Percentiles rank a stretch among this genome's conserved stretches.
phyloP scores from a whole-genome alignment of 2,329 filamentous ascomycete species.

The Colletotrichum higginsianum region DNA sequence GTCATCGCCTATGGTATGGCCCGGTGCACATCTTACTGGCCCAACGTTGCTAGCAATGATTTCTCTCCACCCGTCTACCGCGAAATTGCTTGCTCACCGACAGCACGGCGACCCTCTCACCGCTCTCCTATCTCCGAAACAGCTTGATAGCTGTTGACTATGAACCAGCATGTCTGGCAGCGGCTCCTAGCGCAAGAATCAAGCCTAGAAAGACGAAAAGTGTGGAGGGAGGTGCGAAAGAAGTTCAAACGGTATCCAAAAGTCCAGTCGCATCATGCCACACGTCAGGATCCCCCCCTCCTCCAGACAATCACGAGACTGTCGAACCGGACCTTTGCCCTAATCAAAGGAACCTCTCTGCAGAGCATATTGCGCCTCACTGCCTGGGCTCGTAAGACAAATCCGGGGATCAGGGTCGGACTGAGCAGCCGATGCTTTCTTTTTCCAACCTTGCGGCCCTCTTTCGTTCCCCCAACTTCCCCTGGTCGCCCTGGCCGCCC shows the following conservation, averaged over 20 bases:
- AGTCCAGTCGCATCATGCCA: conserved; percentile 22
- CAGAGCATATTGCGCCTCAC: conserved; percentile 21
- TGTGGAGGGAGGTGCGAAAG: conserved; percentile 19
- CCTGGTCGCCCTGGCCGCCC: conserved; percentile 34
- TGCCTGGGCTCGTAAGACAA: conserved; percentile 27
- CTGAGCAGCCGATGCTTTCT: conserved; percentile 33
- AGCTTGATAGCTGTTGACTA: background rate
- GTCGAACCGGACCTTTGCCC: conserved; percentile 10
- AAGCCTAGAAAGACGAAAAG: conserved; percentile 6
- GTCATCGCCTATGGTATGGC: conserved; percentile 11
- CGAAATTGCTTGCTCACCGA: conserved; percentile 29
- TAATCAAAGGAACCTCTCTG: conserved; percentile 8
- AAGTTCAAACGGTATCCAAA: background rate
- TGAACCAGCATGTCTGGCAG: conserved; percentile 18
- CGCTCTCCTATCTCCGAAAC: conserved; percentile 1
- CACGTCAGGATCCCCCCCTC: conserved; percentile 4
- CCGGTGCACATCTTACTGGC: conserved; percentile 20
- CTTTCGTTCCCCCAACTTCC: conserved; percentile 28
- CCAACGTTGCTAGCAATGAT: conserved; percentile 20
- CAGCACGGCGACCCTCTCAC: conserved; percentile 24
- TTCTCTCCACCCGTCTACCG: background rate
- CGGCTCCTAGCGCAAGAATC: conserved; percentile 16
- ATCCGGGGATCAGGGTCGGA: conserved; percentile 16
- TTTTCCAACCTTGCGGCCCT: conserved; percentile 34
- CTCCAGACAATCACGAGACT: conserved; percentile 10